These are phyloP conservation scores for Seminavis robusta DNA, from an alignment of 108 stramenopile genomes.

Conservation along the genomic window DNA sequence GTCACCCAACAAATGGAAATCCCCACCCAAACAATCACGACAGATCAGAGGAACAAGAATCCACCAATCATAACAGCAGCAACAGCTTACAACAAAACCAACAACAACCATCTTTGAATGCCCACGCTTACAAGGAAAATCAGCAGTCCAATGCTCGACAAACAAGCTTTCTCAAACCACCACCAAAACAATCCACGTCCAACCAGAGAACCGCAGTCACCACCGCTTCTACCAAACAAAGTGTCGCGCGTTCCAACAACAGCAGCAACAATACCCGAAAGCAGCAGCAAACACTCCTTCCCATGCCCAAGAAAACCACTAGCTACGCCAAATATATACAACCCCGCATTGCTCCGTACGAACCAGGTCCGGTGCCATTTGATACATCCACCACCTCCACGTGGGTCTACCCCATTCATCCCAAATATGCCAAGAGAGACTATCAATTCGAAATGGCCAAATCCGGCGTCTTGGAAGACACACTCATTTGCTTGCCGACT, in stretches of 20 bases:
- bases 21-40: too few relatives aligned
- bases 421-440: constrained; percentile 70
- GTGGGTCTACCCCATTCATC: constrained; percentile 88
- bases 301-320: constrained; percentile 2
- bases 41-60: too few relatives aligned
- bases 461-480: constrained; percentile 81
- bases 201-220: constrained; percentile 1
- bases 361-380: constrained; percentile 63
- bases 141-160: too few relatives aligned
- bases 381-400: constrained; percentile 31
- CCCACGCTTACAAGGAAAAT: too few relatives aligned
- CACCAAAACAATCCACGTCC: background rate
- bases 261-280: background rate
- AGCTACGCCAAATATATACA: background rate
- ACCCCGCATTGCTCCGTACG: constrained; percentile 14
- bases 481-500: constrained; percentile 93
- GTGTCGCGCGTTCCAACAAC: background rate
- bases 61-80: too few relatives aligned
- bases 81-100: too few relatives aligned
- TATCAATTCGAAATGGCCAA: constrained; percentile 85
- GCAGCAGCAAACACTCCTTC: constrained; percentile 7
- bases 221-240: background rate
- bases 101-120: too few relatives aligned
- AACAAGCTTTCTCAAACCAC: too few relatives aligned
- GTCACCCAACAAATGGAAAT: too few relatives aligned